Evolutionary conservation across 2,329 filamentous ascomycete species (phyloP), one percentile per base, ranked within the genome.

Genomic region (Fonsecaea nubica): DNA sequence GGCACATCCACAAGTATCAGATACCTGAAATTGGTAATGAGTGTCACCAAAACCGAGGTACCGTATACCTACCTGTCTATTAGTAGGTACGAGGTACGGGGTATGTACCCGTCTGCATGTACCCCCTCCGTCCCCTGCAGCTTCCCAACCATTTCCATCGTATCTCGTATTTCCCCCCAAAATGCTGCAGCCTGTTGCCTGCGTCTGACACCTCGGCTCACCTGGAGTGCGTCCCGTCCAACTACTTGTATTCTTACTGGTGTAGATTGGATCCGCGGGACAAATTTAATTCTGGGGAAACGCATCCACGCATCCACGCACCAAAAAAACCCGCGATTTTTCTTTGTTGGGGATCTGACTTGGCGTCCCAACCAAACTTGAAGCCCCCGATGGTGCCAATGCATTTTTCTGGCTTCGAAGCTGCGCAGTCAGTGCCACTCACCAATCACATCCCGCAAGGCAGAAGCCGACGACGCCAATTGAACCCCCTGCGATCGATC

Each of bases 101-200:
- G 30, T 4, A 32, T 2, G 30, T 32, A 32, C 30, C 30, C 30
- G 30, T 32, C 30, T 32, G 30, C 30, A 32, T 32, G 30, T 32
- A 32, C 30, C 6, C 6, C 30, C 30, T 6, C 30, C 30, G 2
- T 6, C 2, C 12, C 38, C 38, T 42, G 38, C 5, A 45, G 40
- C n/a, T 18, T 18, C 40, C 40, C 40, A 45, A n/a, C 40, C 40
- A 9, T 45, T 45, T 45, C 15, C 18, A n/a, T 8, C 40, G 40
- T 92, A 92, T 76, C 85, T 93, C 58, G 91, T 93, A 80, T 93
- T 93, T 76, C 88, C 86, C 15, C 15, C 91, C 93, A 76, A 91
- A 93, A 77, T 90, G 89, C 40, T 45, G 40, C 15, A n/a, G 40
- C 15, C 15, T 18, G 18, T 40, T 40, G 30, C 30, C 30, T 32